phyloP scores from a whole-genome alignment of 805 yeast genomes.

The Candida berthetii region DNA sequence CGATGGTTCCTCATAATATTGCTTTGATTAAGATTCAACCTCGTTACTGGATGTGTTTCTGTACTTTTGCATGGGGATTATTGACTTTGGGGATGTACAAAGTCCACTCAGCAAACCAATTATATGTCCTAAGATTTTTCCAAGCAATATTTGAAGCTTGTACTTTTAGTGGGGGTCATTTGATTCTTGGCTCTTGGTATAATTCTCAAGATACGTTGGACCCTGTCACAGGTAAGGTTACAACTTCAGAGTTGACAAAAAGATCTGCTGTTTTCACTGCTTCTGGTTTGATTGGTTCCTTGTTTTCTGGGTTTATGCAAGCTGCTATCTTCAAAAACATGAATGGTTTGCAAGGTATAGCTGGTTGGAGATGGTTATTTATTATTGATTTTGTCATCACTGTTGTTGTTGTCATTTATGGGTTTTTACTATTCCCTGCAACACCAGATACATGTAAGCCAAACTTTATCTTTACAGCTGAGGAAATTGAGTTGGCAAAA shows the following conservation, averaged over 20 bases:
- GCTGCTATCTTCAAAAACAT: conserved; percentile 42
- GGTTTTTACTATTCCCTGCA: conserved; percentile 55
- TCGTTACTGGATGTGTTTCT: conserved; percentile 46
- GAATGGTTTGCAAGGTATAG: conserved; percentile 40
- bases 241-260: conserved; percentile 37
- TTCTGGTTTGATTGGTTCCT: conserved; percentile 48
- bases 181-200: conserved; percentile 51
- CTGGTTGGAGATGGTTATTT: conserved; percentile 68
- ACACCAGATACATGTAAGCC: conserved; percentile 40
- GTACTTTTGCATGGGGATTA: conserved; percentile 52
- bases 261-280: conserved; percentile 49
- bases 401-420: conserved; percentile 49
- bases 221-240: conserved; percentile 12
- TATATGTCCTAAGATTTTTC: conserved; percentile 53
- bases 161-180: conserved; percentile 49
- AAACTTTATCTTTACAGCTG: conserved; percentile 29
- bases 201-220: conserved; percentile 26
- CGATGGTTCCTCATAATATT: conserved; percentile 57
- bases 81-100: conserved; percentile 46
- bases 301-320: conserved; percentile 53
- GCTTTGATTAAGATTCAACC: conserved; percentile 47
- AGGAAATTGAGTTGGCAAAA: conserved; percentile 35
- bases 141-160: conserved; percentile 57
- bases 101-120: conserved; percentile 38
- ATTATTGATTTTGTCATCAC: conserved; percentile 56